phyloP scores from a whole-genome alignment of 2,329 filamentous ascomycete species.

The Colletotrichum echinochloae region DNA sequence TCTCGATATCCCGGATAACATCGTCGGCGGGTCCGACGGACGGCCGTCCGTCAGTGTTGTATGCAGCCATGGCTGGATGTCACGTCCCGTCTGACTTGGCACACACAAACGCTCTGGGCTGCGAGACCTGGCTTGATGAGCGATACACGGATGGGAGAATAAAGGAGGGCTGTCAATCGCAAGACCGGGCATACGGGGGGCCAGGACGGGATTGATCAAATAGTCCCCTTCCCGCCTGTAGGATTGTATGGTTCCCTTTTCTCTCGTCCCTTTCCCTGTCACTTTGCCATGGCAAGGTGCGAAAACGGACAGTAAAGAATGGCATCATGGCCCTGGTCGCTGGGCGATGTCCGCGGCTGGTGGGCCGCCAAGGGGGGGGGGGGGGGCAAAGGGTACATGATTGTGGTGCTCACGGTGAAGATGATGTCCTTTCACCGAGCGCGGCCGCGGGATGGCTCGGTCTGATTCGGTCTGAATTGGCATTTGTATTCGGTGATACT shows the following conservation, averaged over 20 bases:
- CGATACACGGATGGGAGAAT: too few species aligned
- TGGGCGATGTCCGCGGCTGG: slow-evolving; percentile 21
- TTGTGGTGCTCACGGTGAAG: background rate
- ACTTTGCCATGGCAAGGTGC: slow-evolving; percentile 3
- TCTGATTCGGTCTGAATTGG: slow-evolving; percentile 6
- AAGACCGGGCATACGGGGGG: background rate
- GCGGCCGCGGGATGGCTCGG: background rate
- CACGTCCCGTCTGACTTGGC: background rate
- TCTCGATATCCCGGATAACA: slow-evolving; percentile 26
- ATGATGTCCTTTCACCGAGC: background rate
- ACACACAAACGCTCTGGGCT: background rate
- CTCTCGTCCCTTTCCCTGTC: background rate
- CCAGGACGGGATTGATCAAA: slow-evolving; percentile 15
- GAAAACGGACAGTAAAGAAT: slow-evolving; percentile 32
- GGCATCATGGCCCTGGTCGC: slow-evolving; percentile 33
- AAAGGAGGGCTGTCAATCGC: background rate
- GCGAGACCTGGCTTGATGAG: background rate
- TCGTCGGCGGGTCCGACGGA: slow-evolving; percentile 32
- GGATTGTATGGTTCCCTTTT: too few species aligned
- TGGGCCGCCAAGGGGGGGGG: too few species aligned
- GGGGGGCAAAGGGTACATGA: background rate
- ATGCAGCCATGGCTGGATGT: slow-evolving; percentile 29
- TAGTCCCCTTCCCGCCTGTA: slow-evolving; percentile 3
- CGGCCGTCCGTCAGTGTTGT: slow-evolving; percentile 22
- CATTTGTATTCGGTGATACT: too few species aligned